A percentile compares a stretch with the other conserved stretches of the same genome.
Conservation (phyloP, 1,284 basidiomycete genomes). For the Trametes versicolor region DNA sequence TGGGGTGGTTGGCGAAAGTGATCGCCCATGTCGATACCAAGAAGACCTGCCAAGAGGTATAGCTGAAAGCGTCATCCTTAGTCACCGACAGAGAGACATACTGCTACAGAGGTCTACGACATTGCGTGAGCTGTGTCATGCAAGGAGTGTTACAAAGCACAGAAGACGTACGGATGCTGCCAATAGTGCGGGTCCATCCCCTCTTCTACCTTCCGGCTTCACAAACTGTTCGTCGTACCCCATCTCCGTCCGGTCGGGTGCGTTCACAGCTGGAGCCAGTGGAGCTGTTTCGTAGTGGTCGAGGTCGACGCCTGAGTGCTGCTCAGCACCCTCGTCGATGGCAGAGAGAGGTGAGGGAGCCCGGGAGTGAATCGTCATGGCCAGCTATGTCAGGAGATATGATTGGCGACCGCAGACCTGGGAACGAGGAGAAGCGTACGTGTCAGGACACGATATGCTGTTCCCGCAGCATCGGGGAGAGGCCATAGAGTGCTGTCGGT, state of each 20-base stretch:
- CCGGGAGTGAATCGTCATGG: constrained; percentile 15
- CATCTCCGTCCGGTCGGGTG: constrained; percentile 35
- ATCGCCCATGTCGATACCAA: constrained; percentile 61
- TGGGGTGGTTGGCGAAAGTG: constrained; percentile 59
- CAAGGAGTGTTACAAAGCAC: neutral
- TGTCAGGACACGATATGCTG: constrained; percentile 34
- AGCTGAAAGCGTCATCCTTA: constrained; percentile 13
- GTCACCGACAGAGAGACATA: constrained; percentile 32
- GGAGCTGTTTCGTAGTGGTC: constrained; percentile 27
- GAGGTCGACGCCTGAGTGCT: constrained; percentile 29
- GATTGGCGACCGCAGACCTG: constrained; percentile 17
- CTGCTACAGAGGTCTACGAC: constrained; percentile 39
- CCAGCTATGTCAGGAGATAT: constrained; percentile 13
- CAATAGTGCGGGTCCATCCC: constrained; percentile 51
- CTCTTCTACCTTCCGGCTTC: constrained; percentile 51
- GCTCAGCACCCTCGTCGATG: constrained; percentile 10
- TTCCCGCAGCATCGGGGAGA: constrained; percentile 18
- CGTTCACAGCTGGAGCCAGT: constrained; percentile 11
- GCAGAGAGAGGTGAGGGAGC: constrained; percentile 11
- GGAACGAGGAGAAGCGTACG: constrained; percentile 25
- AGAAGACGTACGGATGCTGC: constrained; percentile 52
- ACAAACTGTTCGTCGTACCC: constrained; percentile 48
- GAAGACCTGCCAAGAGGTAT: constrained; percentile 51
- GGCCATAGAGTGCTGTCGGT: constrained; percentile 22
- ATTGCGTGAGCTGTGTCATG: neutral